These are phyloP conservation scores for Dryas alaskensis DNA, from an alignment of 306 rosid species.

Conservation along the genomic window DNA sequence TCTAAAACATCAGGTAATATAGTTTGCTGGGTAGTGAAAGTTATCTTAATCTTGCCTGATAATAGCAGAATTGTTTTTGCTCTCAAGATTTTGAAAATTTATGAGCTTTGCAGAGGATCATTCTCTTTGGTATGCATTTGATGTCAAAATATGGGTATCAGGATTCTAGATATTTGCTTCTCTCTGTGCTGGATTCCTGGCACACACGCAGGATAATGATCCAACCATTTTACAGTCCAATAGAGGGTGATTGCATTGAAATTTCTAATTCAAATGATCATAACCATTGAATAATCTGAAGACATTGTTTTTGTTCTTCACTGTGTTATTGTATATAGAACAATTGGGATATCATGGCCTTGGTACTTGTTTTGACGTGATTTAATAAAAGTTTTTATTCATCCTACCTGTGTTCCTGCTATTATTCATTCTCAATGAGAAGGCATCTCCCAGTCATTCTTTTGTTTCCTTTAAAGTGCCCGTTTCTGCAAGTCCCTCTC, in stretches of 20 bases:
- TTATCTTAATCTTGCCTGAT: not conserved
- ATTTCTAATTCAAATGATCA: not conserved
- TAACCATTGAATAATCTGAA: not conserved
- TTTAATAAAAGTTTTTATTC: too few relatives aligned
- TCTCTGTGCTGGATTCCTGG: not conserved
- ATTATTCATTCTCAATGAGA: not conserved
- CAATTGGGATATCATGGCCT: too few relatives aligned
- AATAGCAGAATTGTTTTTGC: not conserved
- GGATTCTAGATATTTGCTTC: not conserved
- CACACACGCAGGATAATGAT: too few relatives aligned
- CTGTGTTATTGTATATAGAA: too few relatives aligned
- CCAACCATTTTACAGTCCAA: too few relatives aligned
- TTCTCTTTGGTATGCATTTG: slow-evolving; percentile 1
- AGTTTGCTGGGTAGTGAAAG: slow-evolving; percentile 11
- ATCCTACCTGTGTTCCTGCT: not conserved
- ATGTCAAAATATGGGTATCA: not conserved
- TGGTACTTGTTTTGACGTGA: too few relatives aligned
- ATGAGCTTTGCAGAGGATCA: not conserved
- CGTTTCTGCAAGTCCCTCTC: not conserved
- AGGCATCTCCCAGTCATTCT: not conserved
- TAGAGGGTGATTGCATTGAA: not conserved
- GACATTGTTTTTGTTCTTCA: not conserved
- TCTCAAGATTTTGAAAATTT: not conserved
- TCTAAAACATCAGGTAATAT: slow-evolving; percentile 79
- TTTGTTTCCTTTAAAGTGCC: not conserved